Evolutionary conservation across 192 early-diverging fungal species (phyloP), one percentile per base, ranked within the genome.

Genomic region (Coemansia aciculifera): DNA sequence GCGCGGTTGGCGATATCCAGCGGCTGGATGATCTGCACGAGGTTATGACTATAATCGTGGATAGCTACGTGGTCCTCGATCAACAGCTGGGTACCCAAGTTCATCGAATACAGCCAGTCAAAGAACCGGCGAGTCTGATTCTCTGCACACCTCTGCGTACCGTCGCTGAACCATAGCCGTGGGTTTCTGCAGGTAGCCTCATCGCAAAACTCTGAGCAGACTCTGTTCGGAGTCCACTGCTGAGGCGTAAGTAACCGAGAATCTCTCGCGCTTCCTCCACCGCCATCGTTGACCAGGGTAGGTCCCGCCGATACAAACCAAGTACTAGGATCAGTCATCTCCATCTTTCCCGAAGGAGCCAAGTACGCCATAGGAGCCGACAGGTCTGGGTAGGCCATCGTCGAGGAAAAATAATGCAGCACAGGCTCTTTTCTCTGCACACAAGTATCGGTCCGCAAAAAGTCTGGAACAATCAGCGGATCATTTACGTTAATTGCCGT

Each of bases 101-200:
- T 88, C 72, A 87, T 84, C 37, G 85, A 81, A 67, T 87, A 87
- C 67, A 89, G 84, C 63, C 84, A 77, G 72, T 89, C 84, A 44
- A 85, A 86, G 73, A 88, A 86, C 4, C 75, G 68, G 34, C 86
- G 81, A 6, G 84, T 84, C 57, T 74, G 85, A 62, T 71, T 79
- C 64, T 84, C 84, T 0, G 76, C 74, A 64, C 78, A 74, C 21
- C 73, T 76, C 59, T 76, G 74, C 9, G 80, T 72, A 29, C 77
- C 69, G 69, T 83, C 79, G 39, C 78, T 74, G 48, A 74, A 67
- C 46, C 79, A 84, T 51, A 77, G 78, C 0, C 77, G 75, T 60
- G 72, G 84, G 76, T 69, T 82, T 44, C 61, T 73, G 68, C 66
- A 80, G 11, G 73, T 63, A 5, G 78, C 43, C 64, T 75, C 73